Evolutionary conservation across 148 eudicot species (phyloP).

Genomic region (Talinum fruticosum): DNA sequence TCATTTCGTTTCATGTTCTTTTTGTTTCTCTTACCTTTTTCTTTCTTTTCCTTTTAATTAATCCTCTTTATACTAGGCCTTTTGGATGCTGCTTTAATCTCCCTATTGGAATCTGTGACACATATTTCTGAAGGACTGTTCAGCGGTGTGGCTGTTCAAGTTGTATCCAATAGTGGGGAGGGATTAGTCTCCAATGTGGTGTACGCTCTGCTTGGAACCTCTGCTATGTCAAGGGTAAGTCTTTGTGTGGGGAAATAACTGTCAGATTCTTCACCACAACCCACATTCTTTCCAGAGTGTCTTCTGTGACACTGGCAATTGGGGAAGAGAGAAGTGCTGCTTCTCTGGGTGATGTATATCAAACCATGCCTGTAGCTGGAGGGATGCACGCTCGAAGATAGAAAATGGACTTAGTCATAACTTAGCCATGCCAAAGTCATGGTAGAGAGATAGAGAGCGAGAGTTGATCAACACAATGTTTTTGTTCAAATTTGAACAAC

Average conservation of each 20-base stretch:
- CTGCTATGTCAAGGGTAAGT: conserved; percentile 97
- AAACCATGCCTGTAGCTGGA: background rate
- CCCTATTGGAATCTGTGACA: conserved; percentile 57
- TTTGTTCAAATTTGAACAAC: background rate
- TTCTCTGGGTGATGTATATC: background rate
- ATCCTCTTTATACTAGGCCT: conserved; percentile 47
- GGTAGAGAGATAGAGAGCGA: background rate
- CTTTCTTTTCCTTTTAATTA: background rate
- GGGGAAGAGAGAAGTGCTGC: background rate
- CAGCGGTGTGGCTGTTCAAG: conserved; percentile 69
- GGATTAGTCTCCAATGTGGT: conserved; percentile 87
- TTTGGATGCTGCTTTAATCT: conserved; percentile 62
- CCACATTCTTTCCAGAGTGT: background rate
- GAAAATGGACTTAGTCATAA: background rate
- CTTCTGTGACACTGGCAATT: conserved; percentile 9
- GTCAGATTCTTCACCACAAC: background rate
- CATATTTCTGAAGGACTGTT: conserved; percentile 50
- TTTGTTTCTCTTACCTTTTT: background rate
- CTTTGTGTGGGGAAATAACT: conserved; percentile 6
- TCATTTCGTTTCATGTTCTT: background rate
- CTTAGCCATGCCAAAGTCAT: background rate
- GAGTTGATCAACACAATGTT: background rate
- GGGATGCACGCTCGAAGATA: background rate
- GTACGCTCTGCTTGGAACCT: conserved; percentile 92
- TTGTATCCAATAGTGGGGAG: conserved; percentile 80